Percentiles rank a stretch among this genome's conserved stretches.
phyloP scores from a whole-genome alignment of 1,284 basidiomycete genomes.

The Rugosomyces carneus region DNA sequence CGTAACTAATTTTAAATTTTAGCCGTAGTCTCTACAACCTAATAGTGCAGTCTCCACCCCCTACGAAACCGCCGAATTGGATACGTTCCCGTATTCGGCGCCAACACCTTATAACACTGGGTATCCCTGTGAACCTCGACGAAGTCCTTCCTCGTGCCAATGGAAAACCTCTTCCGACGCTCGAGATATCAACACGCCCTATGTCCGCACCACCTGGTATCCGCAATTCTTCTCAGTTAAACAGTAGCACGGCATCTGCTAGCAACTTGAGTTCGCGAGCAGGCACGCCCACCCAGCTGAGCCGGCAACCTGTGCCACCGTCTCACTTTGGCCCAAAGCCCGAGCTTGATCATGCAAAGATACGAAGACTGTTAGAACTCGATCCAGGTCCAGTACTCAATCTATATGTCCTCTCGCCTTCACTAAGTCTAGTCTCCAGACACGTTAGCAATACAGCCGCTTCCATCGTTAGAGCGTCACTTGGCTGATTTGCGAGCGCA shows the following conservation, averaged over 20 bases:
- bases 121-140: slow-evolving; percentile 89
- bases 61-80: slow-evolving; percentile 83
- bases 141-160: slow-evolving; percentile 77
- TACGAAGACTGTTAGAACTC: slow-evolving; percentile 62
- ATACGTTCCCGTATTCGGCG: slow-evolving; percentile 82
- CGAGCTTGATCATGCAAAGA: slow-evolving; percentile 57
- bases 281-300: slow-evolving; percentile 48
- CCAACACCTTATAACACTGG: slow-evolving; percentile 84
- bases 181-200: slow-evolving; percentile 79
- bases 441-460: slow-evolving; percentile 61
- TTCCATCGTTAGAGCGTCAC: slow-evolving; percentile 58
- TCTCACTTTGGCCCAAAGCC: slow-evolving; percentile 67
- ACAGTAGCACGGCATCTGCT: slow-evolving; percentile 31
- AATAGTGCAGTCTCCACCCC: slow-evolving; percentile 56
- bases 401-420: neutral
- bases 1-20: slow-evolving; percentile 21
- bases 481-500: slow-evolving; percentile 62
- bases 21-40: slow-evolving; percentile 76
- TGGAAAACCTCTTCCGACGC: slow-evolving; percentile 65
- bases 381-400: slow-evolving; percentile 49
- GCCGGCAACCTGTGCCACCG: slow-evolving; percentile 25
- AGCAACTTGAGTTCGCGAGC: slow-evolving; percentile 45
- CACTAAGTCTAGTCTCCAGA: slow-evolving; percentile 39
- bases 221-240: slow-evolving; percentile 36
- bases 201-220: slow-evolving; percentile 69